Evolutionary conservation across 1,284 basidiomycete species (phyloP).

Genomic region (Ustilago vetiveriae): DNA sequence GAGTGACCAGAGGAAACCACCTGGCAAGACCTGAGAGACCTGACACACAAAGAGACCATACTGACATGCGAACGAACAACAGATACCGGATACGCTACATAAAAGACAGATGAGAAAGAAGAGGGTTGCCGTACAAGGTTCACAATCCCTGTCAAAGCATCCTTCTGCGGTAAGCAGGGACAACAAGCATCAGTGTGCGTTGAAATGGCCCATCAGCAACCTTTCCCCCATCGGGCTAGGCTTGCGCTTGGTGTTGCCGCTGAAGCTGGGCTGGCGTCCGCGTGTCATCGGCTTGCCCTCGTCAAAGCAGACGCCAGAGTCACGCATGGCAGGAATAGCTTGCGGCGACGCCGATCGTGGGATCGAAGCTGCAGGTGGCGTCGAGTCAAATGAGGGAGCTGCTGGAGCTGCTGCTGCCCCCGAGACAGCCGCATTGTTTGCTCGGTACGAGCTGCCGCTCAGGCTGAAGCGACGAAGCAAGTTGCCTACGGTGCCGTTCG

Average conservation of each 20-base stretch:
- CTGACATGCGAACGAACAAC: conserved; percentile 8
- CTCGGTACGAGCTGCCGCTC: conserved; percentile 41
- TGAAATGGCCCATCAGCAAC: conserved; percentile 62
- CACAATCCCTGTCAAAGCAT: no score
- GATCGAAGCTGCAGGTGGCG: conserved; percentile 17
- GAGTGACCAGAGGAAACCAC: conserved; percentile 13
- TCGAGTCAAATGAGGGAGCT: conserved; percentile 18
- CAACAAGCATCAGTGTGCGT: conserved; percentile 50
- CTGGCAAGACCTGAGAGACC: conserved; percentile 1
- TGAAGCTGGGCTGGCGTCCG: conserved; percentile 46
- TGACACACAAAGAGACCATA: neutral
- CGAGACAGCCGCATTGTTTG: neutral
- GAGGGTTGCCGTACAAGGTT: no score
- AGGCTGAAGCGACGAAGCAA: conserved; percentile 54
- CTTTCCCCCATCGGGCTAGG: conserved; percentile 63
- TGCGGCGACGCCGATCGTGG: conserved; percentile 39
- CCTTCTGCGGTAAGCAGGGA: no score
- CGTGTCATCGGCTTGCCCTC: conserved; percentile 17
- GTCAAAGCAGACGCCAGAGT: conserved; percentile 34
- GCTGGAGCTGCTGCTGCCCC: conserved; percentile 8
- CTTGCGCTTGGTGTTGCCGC: conserved; percentile 46
- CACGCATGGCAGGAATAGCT: conserved; percentile 23
- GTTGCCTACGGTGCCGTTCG: conserved; percentile 42
- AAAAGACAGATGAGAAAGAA: conserved; percentile 1
- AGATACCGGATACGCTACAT: neutral